Base-by-base conservation (phyloP, 495 filamentous ascomycete genomes). In the Podospora pseudopauciseta region DNA sequence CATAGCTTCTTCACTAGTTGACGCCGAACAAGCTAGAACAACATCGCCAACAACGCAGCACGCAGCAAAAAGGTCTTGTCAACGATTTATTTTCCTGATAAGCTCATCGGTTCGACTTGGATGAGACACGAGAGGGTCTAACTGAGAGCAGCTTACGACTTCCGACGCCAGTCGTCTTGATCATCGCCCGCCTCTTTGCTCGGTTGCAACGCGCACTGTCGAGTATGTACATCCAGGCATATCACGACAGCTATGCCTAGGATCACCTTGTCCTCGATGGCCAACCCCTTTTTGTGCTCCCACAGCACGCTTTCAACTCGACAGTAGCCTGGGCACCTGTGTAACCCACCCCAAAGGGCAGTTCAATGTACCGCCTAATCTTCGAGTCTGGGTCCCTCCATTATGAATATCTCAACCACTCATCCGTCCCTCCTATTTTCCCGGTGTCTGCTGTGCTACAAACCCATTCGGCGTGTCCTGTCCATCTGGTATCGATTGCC, bases 311-410 rank as follows among this genome's bases (percentile, higher is more conserved):
- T 49, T 13, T 49, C 39, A 49, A 16, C 56, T 20, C 56, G 56
- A 18, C 56, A 13, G 56, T 20, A 18, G 56, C 56, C 18, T 58
- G 55, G 55, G 2, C 19, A 59, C 56, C 3, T 59, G 56, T 59
- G 56, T 59, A 59, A 59, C 56, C 56, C 56, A 59, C 56, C 56
- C 56, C 19, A 59, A 59, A 59, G 18, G 19, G 9, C 19, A 59
- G 26, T 27, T 59, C 19, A 59, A 59, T 19, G 19, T 4, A 20
- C 19, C 15, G 19, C 15, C 56, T 6, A 27, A 59, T 59, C 56
- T 59, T 59, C 19, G 39, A 49, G 39, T 2, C 0, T 49, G 39
- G 39, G 39, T 6, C 39, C 39, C 3, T 49, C 39, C 39, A 1
- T 18, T 49, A 13, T 13, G 39, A 49, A 49, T 49, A 5, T 16